Conservation (phyloP, 352 stramenopile genomes). For the Globisporangium carolinianum region DNA sequence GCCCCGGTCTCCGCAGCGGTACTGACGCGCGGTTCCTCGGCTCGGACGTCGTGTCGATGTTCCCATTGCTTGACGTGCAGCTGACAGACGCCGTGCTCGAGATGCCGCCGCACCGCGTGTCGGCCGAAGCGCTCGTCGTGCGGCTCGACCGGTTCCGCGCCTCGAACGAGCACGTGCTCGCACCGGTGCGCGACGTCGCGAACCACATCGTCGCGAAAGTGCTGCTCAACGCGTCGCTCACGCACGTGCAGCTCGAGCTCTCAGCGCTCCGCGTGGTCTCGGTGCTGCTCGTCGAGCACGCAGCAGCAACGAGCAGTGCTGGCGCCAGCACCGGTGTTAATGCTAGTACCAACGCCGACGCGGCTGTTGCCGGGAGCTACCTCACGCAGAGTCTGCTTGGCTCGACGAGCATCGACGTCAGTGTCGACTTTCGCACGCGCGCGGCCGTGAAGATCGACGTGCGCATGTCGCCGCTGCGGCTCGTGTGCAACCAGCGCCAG, state of each 20-base stretch:
- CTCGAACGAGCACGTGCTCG: slow-evolving; percentile 58
- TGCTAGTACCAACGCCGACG: not conserved
- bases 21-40: slow-evolving; percentile 26
- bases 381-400: slow-evolving; percentile 66
- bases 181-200: slow-evolving; percentile 54
- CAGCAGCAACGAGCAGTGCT: slow-evolving; percentile 16
- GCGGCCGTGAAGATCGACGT: slow-evolving; percentile 50
- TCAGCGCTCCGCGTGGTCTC: slow-evolving; percentile 68
- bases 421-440: slow-evolving; percentile 55
- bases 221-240: slow-evolving; percentile 76
- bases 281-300: slow-evolving; percentile 54
- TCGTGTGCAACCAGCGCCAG: slow-evolving; percentile 82
- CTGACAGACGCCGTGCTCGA: slow-evolving; percentile 63
- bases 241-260: slow-evolving; percentile 59
- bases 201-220: slow-evolving; percentile 80
- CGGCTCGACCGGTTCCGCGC: slow-evolving; percentile 58
- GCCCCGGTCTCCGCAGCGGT: not conserved
- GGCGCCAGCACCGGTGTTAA: slow-evolving; percentile 5
- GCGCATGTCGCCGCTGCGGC: slow-evolving; percentile 45
- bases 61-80: slow-evolving; percentile 66
- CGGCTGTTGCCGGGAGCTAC: slow-evolving; percentile 25
- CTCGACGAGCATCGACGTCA: slow-evolving; percentile 50
- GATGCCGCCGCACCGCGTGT: slow-evolving; percentile 77
- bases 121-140: slow-evolving; percentile 62
- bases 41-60: slow-evolving; percentile 76